Base-by-base conservation (phyloP, 2,329 filamentous ascomycete species). In the Cryphonectria carpinicola region DNA sequence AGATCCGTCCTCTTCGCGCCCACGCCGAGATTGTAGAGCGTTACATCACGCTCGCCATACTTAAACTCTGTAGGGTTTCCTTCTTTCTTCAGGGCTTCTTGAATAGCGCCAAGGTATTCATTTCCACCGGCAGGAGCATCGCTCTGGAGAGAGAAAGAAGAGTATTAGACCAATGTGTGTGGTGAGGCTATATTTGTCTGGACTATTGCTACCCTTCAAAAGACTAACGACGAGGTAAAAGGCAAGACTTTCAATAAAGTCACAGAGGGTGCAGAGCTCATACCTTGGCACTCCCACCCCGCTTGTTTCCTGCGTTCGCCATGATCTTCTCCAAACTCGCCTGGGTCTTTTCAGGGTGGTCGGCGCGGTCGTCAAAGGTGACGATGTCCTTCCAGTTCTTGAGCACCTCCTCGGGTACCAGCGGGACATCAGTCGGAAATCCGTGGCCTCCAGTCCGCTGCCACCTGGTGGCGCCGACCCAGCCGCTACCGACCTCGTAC, bases 401-500 rank as follows among this genome's bases (percentile, higher is more conserved):
- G 75, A 89, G 82, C 46, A 99, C 92, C 75, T 90, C 91, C 83
- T 99, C 96, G 25, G 95, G 95, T 2, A 92, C 95, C 73, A 97
- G 84, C 73, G 89, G 85, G 69, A 93, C 90, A 79, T 98, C 92
- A 73, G 97, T 84, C 37, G 95, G 94, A 91, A 99, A 99, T 75
- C 92, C 93, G 80, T 95, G 90, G 75, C 96, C 96, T 67, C 93
- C 93, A 72, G 90, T 90, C 76, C 96, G 91, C 86, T 99, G 95
- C 95, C 95, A 99, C 82, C 96, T 91, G 69, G 96, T 99, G 80
- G 90, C 89, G 74, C 92, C 94, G 77, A 91, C 89, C 96, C 96
- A 99, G 74, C 95, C 96, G 79, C 93, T 96, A 77, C 96, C 96
- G 76, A 95, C 93, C 84, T 99, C 96, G 83, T 94, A 99, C 64